Conservation (phyloP, 2,329 filamentous ascomycete species). For the Aspergillus luchuensis region DNA sequence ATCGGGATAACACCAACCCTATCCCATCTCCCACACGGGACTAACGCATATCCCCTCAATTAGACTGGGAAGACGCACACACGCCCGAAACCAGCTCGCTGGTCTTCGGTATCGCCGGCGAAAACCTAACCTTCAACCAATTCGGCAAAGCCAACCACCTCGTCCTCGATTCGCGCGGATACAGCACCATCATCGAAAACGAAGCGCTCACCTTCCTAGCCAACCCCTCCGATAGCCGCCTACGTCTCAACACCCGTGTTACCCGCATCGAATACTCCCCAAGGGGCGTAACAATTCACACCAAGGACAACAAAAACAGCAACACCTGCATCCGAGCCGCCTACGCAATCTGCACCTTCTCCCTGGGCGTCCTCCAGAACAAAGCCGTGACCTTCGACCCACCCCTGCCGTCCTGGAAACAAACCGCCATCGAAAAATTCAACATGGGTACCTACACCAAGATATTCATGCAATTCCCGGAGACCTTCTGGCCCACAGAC, state of each 20-base stretch:
- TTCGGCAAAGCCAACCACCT: conserved; percentile 65
- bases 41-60: background rate
- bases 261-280: conserved; percentile 57
- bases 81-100: conserved; percentile 59
- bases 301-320: conserved; percentile 54
- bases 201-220: conserved; percentile 61
- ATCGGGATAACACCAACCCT: background rate
- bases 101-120: conserved; percentile 56
- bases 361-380: conserved; percentile 67
- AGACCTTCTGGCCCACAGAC: conserved; percentile 64
- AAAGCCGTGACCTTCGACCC: conserved; percentile 62
- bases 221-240: conserved; percentile 52
- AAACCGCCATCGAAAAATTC: conserved; percentile 63
- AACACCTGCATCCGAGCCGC: conserved; percentile 58
- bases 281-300: conserved; percentile 48
- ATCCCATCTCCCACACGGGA: background rate
- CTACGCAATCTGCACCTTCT: conserved; percentile 69
- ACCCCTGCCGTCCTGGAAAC: conserved; percentile 64
- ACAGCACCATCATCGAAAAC: conserved; percentile 58
- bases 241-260: conserved; percentile 62
- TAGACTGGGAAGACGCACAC: conserved; percentile 63
- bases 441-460: conserved; percentile 74
- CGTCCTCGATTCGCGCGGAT: conserved; percentile 64
- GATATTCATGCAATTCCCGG: conserved; percentile 69
- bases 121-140: conserved; percentile 65